A percentile compares a stretch with the other conserved stretches of the same genome.
Conservation (phyloP, 768 basidiomycete genomes). For the Lyophyllum decastes region DNA sequence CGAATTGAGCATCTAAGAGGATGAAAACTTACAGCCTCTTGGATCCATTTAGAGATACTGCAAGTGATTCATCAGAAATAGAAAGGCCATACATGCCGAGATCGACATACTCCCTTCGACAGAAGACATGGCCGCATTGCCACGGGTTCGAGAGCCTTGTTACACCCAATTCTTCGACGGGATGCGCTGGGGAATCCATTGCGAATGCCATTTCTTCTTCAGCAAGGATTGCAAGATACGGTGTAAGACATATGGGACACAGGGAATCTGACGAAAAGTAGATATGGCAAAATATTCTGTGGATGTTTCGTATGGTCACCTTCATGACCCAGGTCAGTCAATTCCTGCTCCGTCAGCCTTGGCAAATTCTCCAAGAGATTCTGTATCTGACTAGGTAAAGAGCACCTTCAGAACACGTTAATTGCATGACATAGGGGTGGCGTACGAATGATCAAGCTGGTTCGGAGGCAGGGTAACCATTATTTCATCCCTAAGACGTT, state of each 20-base stretch:
- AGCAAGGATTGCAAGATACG: conserved; percentile 66
- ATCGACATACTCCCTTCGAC: conserved; percentile 68
- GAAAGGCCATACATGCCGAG: background rate
- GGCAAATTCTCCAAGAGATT: conserved; percentile 49
- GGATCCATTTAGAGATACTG: conserved; percentile 68
- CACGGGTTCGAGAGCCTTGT: conserved; percentile 54
- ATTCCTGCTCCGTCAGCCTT: conserved; percentile 48
- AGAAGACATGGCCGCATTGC: conserved; percentile 75
- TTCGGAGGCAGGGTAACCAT: conserved; percentile 10
- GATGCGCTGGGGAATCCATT: conserved; percentile 80
- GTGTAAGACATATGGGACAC: conserved; percentile 77
- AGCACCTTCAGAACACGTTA: background rate
- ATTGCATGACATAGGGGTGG: background rate
- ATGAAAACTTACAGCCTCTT: conserved; percentile 47
- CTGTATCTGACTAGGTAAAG: conserved; percentile 33
- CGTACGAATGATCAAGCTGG: conserved; percentile 19
- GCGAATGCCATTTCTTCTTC: conserved; percentile 74
- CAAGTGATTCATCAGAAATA: background rate
- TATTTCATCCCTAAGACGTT: conserved; percentile 15
- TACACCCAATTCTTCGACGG: conserved; percentile 69
- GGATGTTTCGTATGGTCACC: conserved; percentile 30
- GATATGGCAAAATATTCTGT: background rate
- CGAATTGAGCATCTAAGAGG: conserved; percentile 1
- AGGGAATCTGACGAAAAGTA: conserved; percentile 49
- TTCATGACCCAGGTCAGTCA: conserved; percentile 46